A percentile compares a stretch with the other conserved stretches of the same genome.
phyloP scores from a whole-genome alignment of 805 yeast species.

The Kodamaea kakaduensis region DNA sequence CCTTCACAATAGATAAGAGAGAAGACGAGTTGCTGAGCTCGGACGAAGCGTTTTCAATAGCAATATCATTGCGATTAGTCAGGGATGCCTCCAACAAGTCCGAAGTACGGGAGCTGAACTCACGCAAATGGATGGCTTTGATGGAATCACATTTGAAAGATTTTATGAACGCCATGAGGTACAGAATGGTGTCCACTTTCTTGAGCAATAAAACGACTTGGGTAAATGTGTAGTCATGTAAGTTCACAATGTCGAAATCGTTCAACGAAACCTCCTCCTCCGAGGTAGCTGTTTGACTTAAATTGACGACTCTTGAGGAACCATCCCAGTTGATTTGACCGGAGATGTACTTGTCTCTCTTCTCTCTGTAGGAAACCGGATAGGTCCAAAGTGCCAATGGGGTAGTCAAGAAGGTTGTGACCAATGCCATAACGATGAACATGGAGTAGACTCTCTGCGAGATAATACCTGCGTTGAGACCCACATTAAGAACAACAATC shows the following conservation, averaged over 20 bases:
- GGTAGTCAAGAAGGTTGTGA: slow-evolving; percentile 75
- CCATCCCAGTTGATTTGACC: slow-evolving; percentile 28
- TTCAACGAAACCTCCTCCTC: slow-evolving; percentile 9
- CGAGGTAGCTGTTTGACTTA: slow-evolving; percentile 6
- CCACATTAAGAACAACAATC: slow-evolving; percentile 72
- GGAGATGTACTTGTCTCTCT: slow-evolving; percentile 32
- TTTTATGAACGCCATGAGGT: slow-evolving; percentile 31
- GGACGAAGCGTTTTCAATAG: slow-evolving; percentile 16
- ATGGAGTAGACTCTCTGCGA: slow-evolving; percentile 64
- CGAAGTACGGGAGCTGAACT: slow-evolving; percentile 63
- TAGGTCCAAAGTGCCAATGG: slow-evolving; percentile 63
- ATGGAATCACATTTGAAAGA: slow-evolving; percentile 29
- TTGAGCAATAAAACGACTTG: slow-evolving; percentile 26
- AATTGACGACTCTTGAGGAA: slow-evolving; percentile 10
- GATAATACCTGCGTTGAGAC: slow-evolving; percentile 67
- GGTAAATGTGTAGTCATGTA: slow-evolving; percentile 20
- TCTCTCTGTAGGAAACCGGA: slow-evolving; percentile 58
- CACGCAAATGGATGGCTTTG: slow-evolving; percentile 53
- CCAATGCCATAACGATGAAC: slow-evolving; percentile 80
- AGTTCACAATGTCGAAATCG: slow-evolving; percentile 13
- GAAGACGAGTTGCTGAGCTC: slow-evolving; percentile 30
- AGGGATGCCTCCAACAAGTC: slow-evolving; percentile 64
- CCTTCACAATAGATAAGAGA: slow-evolving; percentile 31
- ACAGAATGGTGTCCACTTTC: slow-evolving; percentile 30
- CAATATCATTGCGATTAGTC: slow-evolving; percentile 20